Conservation (phyloP, 495 filamentous ascomycete species). For the Hypoxylon trugodes region DNA sequence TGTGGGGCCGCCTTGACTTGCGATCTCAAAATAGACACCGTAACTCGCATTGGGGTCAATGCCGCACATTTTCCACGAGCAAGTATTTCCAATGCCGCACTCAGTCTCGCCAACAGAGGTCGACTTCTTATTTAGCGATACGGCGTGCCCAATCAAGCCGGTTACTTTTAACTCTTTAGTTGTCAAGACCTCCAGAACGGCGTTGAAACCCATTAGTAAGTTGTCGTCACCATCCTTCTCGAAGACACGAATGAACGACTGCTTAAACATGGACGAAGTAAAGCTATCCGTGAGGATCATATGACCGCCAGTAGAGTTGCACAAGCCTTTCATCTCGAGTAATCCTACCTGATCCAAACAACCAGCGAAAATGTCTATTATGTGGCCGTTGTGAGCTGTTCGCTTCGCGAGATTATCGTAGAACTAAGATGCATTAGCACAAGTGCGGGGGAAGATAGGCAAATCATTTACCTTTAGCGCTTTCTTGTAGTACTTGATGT, state of each 20-base stretch:
- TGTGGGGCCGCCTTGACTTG: conserved; percentile 87
- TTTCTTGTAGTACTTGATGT: conserved; percentile 99
- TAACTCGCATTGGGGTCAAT: conserved; percentile 95
- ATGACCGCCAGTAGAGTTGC: conserved; percentile 95
- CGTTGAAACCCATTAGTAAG: conserved; percentile 98
- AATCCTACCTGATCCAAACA: conserved; percentile 98
- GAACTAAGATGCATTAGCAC: conserved; percentile 69
- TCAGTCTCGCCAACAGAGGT: conserved; percentile 97
- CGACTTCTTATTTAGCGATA: conserved; percentile 98
- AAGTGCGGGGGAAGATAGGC: background rate
- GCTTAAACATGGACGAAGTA: conserved; percentile 99
- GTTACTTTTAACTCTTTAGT: conserved; percentile 99
- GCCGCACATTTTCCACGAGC: conserved; percentile 99
- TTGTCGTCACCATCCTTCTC: conserved; percentile 96
- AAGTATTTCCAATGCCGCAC: conserved; percentile 98
- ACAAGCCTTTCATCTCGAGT: conserved; percentile 97
- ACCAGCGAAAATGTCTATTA: conserved; percentile 97
- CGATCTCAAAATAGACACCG: conserved; percentile 97
- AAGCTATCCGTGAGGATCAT: conserved; percentile 99
- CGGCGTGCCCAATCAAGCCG: conserved; percentile 94
- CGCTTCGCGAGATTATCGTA: conserved; percentile 97
- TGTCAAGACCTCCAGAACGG: conserved; percentile 93
- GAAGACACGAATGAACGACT: conserved; percentile 96
- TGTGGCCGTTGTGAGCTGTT: conserved; percentile 94
- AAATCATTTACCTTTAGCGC: conserved; percentile 85